phyloP scores from a whole-genome alignment of 768 basidiomycete genomes.

The Clathrus columnatus region DNA sequence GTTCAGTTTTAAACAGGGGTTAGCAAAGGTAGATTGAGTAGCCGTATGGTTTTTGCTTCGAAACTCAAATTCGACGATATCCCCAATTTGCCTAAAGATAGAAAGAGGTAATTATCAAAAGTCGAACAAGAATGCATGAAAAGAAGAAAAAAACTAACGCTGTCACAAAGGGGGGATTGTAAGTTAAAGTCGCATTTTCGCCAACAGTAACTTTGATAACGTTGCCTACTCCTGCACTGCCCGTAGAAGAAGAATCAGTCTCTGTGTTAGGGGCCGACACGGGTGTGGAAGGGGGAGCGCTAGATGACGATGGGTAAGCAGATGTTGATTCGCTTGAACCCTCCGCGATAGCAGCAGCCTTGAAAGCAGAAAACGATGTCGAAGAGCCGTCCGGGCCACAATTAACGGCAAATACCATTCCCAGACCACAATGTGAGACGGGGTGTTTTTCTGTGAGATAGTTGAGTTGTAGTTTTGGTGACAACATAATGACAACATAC shows the following conservation, averaged over 20 bases:
- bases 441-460: slow-evolving; percentile 38
- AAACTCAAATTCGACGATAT: slow-evolving; percentile 52
- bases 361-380: slow-evolving; percentile 57
- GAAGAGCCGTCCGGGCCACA: slow-evolving; percentile 43
- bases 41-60: slow-evolving; percentile 47
- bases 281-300: slow-evolving; percentile 12
- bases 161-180: slow-evolving; percentile 40
- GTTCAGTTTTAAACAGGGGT: slow-evolving; percentile 41
- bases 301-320: slow-evolving; percentile 29
- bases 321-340: slow-evolving; percentile 41
- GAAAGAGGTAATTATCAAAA: too few species aligned
- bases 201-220: slow-evolving; percentile 51
- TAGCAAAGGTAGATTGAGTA: slow-evolving; percentile 34
- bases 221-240: slow-evolving; percentile 33
- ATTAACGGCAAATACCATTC: slow-evolving; percentile 64
- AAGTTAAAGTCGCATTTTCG: slow-evolving; percentile 36
- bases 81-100: slow-evolving; percentile 30
- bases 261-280: slow-evolving; percentile 17
- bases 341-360: slow-evolving; percentile 45
- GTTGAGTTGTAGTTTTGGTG: slow-evolving; percentile 16
- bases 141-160: slow-evolving; percentile 22
- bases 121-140: not conserved
- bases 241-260: slow-evolving; percentile 39
- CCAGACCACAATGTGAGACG: slow-evolving; percentile 48
- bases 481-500: not conserved